Evolutionary conservation across 352 stramenopile genomes (phyloP).

Genomic region (Globisporangium splendens): DNA sequence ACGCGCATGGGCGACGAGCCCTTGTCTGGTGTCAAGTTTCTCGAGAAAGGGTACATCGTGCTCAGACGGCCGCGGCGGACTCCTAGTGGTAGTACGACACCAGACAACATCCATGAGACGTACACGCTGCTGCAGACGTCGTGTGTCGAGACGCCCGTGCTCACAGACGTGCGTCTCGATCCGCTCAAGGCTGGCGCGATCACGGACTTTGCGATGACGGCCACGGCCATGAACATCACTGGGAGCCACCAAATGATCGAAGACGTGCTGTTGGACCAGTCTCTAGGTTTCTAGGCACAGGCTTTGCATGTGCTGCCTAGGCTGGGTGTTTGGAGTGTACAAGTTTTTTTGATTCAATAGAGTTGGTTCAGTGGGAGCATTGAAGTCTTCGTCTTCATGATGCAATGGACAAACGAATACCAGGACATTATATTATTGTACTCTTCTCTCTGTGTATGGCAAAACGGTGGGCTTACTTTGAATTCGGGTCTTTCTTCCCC

Average conservation of each 20-base stretch:
- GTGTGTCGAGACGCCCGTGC: conserved; percentile 27
- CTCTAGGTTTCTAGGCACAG: too few relatives aligned
- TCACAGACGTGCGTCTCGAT: conserved; percentile 8
- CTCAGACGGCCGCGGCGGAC: conserved; percentile 22
- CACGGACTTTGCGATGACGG: conserved; percentile 38
- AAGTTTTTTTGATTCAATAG: too few relatives aligned
- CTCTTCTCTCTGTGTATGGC: too few relatives aligned
- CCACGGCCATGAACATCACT: conserved; percentile 30
- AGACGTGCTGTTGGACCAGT: conserved; percentile 40
- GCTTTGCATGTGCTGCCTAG: background rate
- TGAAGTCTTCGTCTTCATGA: conserved; percentile 24
- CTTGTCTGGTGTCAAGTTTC: conserved; percentile 36
- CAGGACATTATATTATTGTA: too few relatives aligned
- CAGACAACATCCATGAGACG: background rate
- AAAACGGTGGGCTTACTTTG: conserved; percentile 25
- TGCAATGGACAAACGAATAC: too few relatives aligned
- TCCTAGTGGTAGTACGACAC: too few relatives aligned
- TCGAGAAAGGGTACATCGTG: conserved; percentile 57
- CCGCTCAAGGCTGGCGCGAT: conserved; percentile 14
- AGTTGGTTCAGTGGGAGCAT: background rate
- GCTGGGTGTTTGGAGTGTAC: too few relatives aligned
- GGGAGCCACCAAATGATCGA: conserved; percentile 51
- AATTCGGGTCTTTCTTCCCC: background rate
- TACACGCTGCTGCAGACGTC: conserved; percentile 25
- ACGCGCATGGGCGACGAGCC: conserved; percentile 39